Evolutionary conservation across 2,329 filamentous ascomycete species (phyloP).

Genomic region (Aspergillus fumigatus): DNA sequence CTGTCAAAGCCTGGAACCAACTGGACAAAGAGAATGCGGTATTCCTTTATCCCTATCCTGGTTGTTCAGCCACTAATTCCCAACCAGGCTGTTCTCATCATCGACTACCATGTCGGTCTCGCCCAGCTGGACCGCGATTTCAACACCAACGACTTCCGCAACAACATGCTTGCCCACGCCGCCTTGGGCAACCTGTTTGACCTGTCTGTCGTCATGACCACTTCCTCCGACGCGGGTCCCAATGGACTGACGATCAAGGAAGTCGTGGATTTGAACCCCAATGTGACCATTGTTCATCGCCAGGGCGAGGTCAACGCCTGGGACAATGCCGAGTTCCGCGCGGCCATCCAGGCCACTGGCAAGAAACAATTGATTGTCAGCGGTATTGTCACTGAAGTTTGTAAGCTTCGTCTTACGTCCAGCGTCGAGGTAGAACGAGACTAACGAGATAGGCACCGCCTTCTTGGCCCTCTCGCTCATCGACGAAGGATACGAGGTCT

Average conservation of each 20-base stretch:
- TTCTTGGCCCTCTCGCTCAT: conserved; percentile 70
- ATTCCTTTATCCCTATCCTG: not conserved
- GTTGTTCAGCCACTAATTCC: not conserved
- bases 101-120: conserved; percentile 35
- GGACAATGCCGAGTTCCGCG: conserved; percentile 67
- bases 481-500: conserved; percentile 66
- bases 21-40: conserved; percentile 24
- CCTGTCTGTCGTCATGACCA: conserved; percentile 65
- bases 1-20: conserved; percentile 22
- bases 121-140: conserved; percentile 58
- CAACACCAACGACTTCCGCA: conserved; percentile 59
- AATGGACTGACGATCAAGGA: conserved; percentile 69
- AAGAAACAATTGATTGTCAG: conserved; percentile 67
- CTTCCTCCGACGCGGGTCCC: conserved; percentile 64
- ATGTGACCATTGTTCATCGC: conserved; percentile 61
- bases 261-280: conserved; percentile 63
- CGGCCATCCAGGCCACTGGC: conserved; percentile 60
- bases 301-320: conserved; percentile 72
- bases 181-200: conserved; percentile 62
- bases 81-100: conserved; percentile 21
- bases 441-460: conserved; percentile 49
- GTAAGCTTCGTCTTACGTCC: conserved; percentile 31
- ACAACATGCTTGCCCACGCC: conserved; percentile 65
- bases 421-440: not conserved
- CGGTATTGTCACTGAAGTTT: conserved; percentile 71